Conservation (phyloP, 257 asterid species). For the Solanum pennellii region DNA sequence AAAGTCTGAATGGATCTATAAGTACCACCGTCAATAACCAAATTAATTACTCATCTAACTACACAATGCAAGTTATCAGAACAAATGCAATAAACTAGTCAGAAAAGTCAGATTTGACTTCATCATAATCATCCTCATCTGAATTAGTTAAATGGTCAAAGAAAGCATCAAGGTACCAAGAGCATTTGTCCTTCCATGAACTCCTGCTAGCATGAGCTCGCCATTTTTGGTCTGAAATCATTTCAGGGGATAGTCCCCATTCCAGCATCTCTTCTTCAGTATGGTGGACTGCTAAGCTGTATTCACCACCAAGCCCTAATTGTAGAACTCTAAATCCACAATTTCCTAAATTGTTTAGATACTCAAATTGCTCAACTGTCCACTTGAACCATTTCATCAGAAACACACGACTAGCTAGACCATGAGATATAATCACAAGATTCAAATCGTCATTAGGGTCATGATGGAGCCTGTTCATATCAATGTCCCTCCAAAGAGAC, state of each 20-base stretch:
- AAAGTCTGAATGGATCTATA: neutral
- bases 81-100: neutral
- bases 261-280: conserved; percentile 14
- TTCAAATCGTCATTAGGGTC: conserved; percentile 9
- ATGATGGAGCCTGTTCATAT: conserved; percentile 12
- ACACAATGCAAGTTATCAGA: neutral
- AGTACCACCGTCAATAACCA: neutral
- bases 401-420: conserved; percentile 14
- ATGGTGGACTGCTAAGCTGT: conserved; percentile 18
- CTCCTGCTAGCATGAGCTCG: conserved; percentile 12
- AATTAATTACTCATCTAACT: neutral
- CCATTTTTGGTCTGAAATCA: conserved; percentile 18
- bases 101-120: neutral
- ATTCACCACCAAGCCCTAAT: conserved; percentile 16
- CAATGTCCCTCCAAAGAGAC: conserved; percentile 23
- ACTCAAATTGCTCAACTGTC: conserved; percentile 19
- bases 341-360: conserved; percentile 4
- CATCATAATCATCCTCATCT: neutral
- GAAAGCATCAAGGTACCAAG: conserved; percentile 18
- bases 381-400: conserved; percentile 23
- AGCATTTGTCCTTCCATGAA: conserved; percentile 14
- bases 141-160: conserved; percentile 10
- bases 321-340: conserved; percentile 15
- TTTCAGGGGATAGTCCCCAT: conserved; percentile 19
- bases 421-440: conserved; percentile 16